Evolutionary conservation across 2,329 filamentous ascomycete genomes (phyloP).

Genomic region (Epichloe festucae): DNA sequence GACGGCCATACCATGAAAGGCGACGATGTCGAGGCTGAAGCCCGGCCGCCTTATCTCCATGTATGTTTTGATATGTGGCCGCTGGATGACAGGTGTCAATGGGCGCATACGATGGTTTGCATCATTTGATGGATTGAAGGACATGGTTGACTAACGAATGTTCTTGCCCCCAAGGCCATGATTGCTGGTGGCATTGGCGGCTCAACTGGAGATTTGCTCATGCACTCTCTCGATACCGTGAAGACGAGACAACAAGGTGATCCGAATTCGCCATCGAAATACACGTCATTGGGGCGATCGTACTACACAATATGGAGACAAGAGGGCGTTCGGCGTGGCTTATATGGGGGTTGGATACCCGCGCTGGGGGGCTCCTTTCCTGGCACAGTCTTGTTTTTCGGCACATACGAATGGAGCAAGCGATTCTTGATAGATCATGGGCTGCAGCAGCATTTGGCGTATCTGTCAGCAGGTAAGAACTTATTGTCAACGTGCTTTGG

Average conservation of each 20-base stretch:
- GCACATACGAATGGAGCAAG: constrained; percentile 92
- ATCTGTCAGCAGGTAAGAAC: constrained; percentile 63
- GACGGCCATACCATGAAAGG: constrained; percentile 21
- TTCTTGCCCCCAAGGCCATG: constrained; percentile 55
- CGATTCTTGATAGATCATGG: constrained; percentile 74
- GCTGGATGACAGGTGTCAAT: neutral
- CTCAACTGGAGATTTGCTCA: constrained; percentile 88
- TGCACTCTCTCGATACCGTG: constrained; percentile 98
- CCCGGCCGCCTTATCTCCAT: constrained; percentile 31
- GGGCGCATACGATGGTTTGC: neutral
- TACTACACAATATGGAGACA: constrained; percentile 90
- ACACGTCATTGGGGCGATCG: constrained; percentile 77
- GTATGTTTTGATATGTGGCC: constrained; percentile 16
- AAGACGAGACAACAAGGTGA: constrained; percentile 97
- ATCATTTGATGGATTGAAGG: neutral
- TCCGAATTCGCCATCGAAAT: constrained; percentile 82
- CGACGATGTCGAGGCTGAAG: constrained; percentile 28
- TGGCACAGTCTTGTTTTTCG: constrained; percentile 90
- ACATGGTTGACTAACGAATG: neutral
- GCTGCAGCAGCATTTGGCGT: constrained; percentile 69
- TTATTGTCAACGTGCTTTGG: neutral
- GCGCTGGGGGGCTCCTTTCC: constrained; percentile 92
- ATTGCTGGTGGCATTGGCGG: constrained; percentile 87
- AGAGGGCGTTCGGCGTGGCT: constrained; percentile 71
- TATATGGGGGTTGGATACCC: constrained; percentile 89